Evolutionary conservation across 1,284 basidiomycete genomes (phyloP), one percentile per base, ranked within the genome.

Genomic region (Trichosporon coremiiforme): DNA sequence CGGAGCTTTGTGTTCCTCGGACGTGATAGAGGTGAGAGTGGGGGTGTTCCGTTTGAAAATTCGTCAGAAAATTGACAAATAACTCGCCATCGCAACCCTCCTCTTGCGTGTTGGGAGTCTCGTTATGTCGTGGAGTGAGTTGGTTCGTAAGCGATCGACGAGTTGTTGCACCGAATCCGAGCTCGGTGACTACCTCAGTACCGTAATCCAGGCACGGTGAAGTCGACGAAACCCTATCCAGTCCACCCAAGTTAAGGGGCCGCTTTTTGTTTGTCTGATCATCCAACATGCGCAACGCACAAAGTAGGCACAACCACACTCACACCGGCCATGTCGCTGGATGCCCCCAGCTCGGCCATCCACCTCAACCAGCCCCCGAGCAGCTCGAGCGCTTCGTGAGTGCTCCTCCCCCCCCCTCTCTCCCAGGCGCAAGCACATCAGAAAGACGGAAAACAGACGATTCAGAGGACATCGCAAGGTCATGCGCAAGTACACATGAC

Each of bases 301-400:
- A 33, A 31, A 29, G 55, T 33, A 31, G 55, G 29, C 53, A 68
- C 66, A 50, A 45, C 66, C 57, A 31, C 68, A 69, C 64, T 67
- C 38, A 60, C 12, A 45, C 64, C 57, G 29, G 64, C 63, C 60
- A 83, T 84, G 82, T 82, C 81, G 66, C 76, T 83, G 77, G 80
- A 82, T 75, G 75, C 78, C 33, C 74, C 81, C 15, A 79, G 81
- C 33, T 80, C 81, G 45, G 81, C 81, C 35, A 75, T 84, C 60
- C 81, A 82, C 75, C 80, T 84, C 71, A 79, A 80, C 74, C 78
- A 80, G 63, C 78, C 82, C 29, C 77, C 79, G 53, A 74, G 81
- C 53, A 76, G 79, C 55, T 74, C 78, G 35, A 75, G 80, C 71
- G 77, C 76, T 65, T 71, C 71, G 80, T 80, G 57, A 41, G 78